A percentile compares a stretch with the other conserved stretches of the same genome.
Evolutionary conservation across 805 yeast genomes (phyloP).

Genomic region (Candida sakaeoensis): DNA sequence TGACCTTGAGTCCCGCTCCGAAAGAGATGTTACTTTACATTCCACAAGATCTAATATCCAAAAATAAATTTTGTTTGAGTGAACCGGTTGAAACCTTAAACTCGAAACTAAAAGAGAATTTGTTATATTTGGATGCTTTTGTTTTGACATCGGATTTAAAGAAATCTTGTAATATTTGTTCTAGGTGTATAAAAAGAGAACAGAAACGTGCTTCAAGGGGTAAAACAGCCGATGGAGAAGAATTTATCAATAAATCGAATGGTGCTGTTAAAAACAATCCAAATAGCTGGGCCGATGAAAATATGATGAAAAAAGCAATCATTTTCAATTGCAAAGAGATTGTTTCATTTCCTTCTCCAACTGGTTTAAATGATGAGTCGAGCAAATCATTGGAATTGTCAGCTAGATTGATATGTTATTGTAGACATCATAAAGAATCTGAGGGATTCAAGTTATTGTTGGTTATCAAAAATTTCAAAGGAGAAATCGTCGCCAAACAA

Average conservation of each 20-base stretch:
- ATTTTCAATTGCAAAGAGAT: constrained; percentile 91
- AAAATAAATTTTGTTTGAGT: constrained; percentile 73
- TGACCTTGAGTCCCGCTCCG: constrained; percentile 74
- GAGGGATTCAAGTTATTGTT: constrained; percentile 76
- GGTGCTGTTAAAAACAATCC: constrained; percentile 48
- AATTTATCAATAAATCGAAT: constrained; percentile 11
- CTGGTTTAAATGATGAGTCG: constrained; percentile 31
- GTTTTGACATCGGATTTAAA: constrained; percentile 58
- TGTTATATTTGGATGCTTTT: constrained; percentile 71
- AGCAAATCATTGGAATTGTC: constrained; percentile 44
- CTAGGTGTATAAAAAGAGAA: constrained; percentile 88
- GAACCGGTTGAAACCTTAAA: constrained; percentile 45
- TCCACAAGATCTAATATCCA: constrained; percentile 84
- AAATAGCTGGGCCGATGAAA: constrained; percentile 72
- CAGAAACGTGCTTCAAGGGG: constrained; percentile 91
- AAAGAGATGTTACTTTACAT: constrained; percentile 68
- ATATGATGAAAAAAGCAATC: constrained; percentile 73
- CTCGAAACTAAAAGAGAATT: constrained; percentile 42
- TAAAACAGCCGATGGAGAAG: constrained; percentile 52
- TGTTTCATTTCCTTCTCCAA: constrained; percentile 64
- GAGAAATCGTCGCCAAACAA: constrained; percentile 66
- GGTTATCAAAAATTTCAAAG: constrained; percentile 58
- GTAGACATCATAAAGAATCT: constrained; percentile 91
- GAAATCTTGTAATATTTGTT: constrained; percentile 69
- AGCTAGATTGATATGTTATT: constrained; percentile 88